Conservation (phyloP, 1,284 basidiomycete genomes). For the Sanghuangporus baumii region DNA sequence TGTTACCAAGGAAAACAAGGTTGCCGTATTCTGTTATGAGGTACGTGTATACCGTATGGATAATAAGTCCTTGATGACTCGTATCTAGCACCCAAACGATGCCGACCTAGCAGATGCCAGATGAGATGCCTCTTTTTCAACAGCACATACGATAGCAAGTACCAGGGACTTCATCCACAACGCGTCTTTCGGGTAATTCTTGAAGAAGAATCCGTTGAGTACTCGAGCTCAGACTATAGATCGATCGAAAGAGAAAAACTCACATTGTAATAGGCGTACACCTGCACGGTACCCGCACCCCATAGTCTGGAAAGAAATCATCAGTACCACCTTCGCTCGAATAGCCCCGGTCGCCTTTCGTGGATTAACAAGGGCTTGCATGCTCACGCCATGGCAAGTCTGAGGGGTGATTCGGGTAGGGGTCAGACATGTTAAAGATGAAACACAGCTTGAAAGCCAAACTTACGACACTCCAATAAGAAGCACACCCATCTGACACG, state of each 20-base stretch:
- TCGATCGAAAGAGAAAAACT: neutral
- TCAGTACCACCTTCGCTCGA: neutral
- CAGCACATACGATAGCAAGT: neutral
- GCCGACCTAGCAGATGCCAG: slow-evolving; percentile 2
- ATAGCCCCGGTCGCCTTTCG: neutral
- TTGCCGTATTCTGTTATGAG: slow-evolving; percentile 16
- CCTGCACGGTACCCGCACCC: slow-evolving; percentile 6
- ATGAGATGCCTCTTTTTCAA: neutral
- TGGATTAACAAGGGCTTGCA: neutral
- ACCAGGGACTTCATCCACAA: slow-evolving; percentile 13
- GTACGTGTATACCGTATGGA: slow-evolving; percentile 17
- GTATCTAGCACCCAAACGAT: slow-evolving; percentile 15
- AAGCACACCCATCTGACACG: slow-evolving; percentile 11
- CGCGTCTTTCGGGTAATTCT: slow-evolving; percentile 12
- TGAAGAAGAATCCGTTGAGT: too few relatives aligned
- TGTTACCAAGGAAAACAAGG: neutral
- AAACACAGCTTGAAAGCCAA: neutral
- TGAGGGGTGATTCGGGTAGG: neutral
- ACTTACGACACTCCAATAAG: slow-evolving; percentile 16
- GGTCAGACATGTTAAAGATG: neutral
- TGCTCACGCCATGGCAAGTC: slow-evolving; percentile 13
- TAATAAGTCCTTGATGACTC: slow-evolving; percentile 16
- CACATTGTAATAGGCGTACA: slow-evolving; percentile 15
- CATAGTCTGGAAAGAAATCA: neutral
- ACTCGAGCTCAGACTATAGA: neutral